Percentiles rank a stretch among this genome's conserved stretches.
phyloP scores from a whole-genome alignment of 257 asterid species.

The Gentiana straminea region DNA sequence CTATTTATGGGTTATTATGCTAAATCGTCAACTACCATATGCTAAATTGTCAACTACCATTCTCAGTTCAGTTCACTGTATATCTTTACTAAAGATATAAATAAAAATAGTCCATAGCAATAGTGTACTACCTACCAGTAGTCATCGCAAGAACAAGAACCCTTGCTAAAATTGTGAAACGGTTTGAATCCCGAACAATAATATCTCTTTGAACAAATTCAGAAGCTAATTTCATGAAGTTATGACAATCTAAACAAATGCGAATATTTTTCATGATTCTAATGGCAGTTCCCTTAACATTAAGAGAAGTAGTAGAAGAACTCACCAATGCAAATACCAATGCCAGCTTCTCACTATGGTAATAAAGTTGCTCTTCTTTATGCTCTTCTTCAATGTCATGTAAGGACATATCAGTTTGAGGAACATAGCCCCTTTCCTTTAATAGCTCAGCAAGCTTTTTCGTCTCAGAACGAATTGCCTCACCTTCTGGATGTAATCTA shows the following conservation, averaged over 20 bases:
- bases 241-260: constrained; percentile 78
- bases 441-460: constrained; percentile 29
- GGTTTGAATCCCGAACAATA: constrained; percentile 63
- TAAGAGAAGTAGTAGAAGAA: constrained; percentile 7
- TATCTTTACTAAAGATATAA: no score
- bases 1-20: no score
- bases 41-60: no score
- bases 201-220: constrained; percentile 39
- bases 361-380: constrained; percentile 75
- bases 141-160: constrained; percentile 74
- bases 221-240: constrained; percentile 66
- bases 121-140: constrained; percentile 34
- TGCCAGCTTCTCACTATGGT: constrained; percentile 87
- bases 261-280: constrained; percentile 59
- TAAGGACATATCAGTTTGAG: constrained; percentile 41
- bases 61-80: no score
- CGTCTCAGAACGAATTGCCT: constrained; percentile 33
- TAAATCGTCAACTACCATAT: no score
- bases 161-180: constrained; percentile 66
- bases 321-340: constrained; percentile 57
- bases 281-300: constrained; percentile 18
- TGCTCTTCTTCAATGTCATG: constrained; percentile 85
- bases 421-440: constrained; percentile 40
- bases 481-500: constrained; percentile 35
- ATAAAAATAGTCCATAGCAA: no score